Conservation (phyloP, 1,284 basidiomycete genomes). For the Ustilago cynodontis region DNA sequence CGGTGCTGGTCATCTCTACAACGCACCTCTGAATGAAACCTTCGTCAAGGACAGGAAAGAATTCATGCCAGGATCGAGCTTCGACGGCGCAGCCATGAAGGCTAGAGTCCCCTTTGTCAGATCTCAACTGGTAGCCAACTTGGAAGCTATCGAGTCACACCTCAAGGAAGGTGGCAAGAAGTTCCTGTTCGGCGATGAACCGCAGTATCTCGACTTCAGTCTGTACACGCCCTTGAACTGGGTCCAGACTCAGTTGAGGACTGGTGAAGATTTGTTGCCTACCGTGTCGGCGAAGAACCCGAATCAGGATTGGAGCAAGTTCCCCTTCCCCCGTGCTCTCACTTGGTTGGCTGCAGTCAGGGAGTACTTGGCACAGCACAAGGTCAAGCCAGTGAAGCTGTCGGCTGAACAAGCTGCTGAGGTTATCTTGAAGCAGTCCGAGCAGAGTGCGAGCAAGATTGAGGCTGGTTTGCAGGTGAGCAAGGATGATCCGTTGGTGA, state of each 20-base stretch:
- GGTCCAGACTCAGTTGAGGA: slow-evolving; percentile 44
- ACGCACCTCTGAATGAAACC: slow-evolving; percentile 25
- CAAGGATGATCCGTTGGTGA: slow-evolving; percentile 42
- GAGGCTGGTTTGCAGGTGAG: slow-evolving; percentile 11
- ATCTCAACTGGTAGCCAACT: slow-evolving; percentile 29
- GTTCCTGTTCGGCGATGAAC: slow-evolving; percentile 29
- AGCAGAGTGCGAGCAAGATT: not conserved
- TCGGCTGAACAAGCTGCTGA: slow-evolving; percentile 27
- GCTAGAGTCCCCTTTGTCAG: slow-evolving; percentile 27
- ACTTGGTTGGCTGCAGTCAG: slow-evolving; percentile 29
- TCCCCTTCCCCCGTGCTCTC: slow-evolving; percentile 30
- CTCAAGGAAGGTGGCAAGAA: slow-evolving; percentile 3
- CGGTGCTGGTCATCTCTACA: slow-evolving; percentile 39
- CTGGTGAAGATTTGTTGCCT: slow-evolving; percentile 38
- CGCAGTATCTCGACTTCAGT: slow-evolving; percentile 42
- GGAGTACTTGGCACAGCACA: slow-evolving; percentile 23
- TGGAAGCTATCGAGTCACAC: slow-evolving; percentile 39
- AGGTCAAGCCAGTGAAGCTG: slow-evolving; percentile 28
- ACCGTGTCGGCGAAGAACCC: slow-evolving; percentile 23
- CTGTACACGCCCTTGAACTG: slow-evolving; percentile 45
- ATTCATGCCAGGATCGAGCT: slow-evolving; percentile 35
- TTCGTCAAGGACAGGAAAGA: slow-evolving; percentile 36
- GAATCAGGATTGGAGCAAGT: slow-evolving; percentile 28
- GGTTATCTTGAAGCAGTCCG: slow-evolving; percentile 26
- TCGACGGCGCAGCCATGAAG: slow-evolving; percentile 34